Base-by-base conservation (phyloP, 768 basidiomycete species). In the Porpolomopsis calyptriformis region DNA sequence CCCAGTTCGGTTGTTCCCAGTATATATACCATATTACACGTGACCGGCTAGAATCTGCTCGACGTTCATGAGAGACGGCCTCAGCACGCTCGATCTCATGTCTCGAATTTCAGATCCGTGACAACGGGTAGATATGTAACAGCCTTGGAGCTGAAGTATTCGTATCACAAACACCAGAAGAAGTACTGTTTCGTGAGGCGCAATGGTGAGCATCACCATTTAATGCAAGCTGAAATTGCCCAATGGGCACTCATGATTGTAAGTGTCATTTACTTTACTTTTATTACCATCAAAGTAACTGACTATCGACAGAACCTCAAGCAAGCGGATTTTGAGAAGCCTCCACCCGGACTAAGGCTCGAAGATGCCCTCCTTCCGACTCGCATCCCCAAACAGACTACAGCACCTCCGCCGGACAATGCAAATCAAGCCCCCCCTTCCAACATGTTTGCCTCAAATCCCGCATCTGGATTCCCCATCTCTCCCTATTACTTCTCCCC, bases 231-330 rank as follows among this genome's bases (percentile, higher is more conserved):
- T 41, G 40, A 41, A 14, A 41, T 41, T 27, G 40, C 22, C 4
- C 40, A 41, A 29, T 41, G 40, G 40, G 40, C 22, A 4, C 40
- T 41, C 24, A 41, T 41, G 40, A 23, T 41, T 9, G 40, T 41
- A 29, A 23, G 40, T 41, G 25, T 10, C n/a, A n/a, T 41, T n/a
- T 12, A n/a, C 23, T 41, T 41, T 19, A 20, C 9, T n/a, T 41
- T 11, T 24, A 25, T 25, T 9, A n/a, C n/a, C n/a, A n/a, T n/a
- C 14, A n/a, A 27, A 24, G n/a, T 29, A 25, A n/a, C 40, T 9
- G 14, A n/a, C 40, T 24, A 24, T 23, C 26, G 16, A n/a, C 11
- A 41, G 40, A 27, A 23, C 26, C 40, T 41, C 37, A 41, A 41
- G 19, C 40, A 41, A 25, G 40, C 40, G 14, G 19, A 41, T 41